These are phyloP conservation scores for Triticum dicoccoides DNA, from an alignment of 176 grass and related monocot genomes.

Conservation along the genomic window DNA sequence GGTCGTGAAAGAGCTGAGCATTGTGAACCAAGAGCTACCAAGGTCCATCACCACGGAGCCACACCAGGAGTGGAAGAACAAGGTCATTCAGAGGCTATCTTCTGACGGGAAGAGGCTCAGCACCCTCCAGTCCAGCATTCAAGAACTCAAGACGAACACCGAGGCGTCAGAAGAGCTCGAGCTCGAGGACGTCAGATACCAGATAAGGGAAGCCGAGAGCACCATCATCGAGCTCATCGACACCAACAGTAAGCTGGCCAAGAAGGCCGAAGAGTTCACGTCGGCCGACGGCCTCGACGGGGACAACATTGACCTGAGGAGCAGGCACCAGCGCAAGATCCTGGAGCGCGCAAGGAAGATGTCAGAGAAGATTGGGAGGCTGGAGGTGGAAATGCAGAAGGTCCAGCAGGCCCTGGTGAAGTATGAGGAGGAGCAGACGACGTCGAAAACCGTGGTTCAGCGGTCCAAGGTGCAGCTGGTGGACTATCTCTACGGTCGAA, in stretches of 20 bases:
- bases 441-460: conserved; percentile 26
- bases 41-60: conserved; percentile 28
- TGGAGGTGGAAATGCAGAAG: conserved; percentile 83
- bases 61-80: conserved; percentile 70
- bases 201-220: conserved; percentile 75
- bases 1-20: conserved; percentile 68
- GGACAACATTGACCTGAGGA: conserved; percentile 56
- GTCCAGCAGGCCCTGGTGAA: conserved; percentile 62
- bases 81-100: conserved; percentile 56
- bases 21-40: conserved; percentile 73
- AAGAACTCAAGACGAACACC: conserved; percentile 61
- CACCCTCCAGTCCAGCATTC: conserved; percentile 64
- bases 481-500: conserved; percentile 79
- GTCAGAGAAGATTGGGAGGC: conserved; percentile 77
- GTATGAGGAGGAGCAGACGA: conserved; percentile 54
- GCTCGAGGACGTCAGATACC: conserved; percentile 49
- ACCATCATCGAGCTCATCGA: conserved; percentile 73
- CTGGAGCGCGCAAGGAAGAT: conserved; percentile 64
- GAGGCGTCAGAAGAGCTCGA: conserved; percentile 58
- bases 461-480: conserved; percentile 69
- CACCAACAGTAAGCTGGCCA: conserved; percentile 72
- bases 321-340: conserved; percentile 72
- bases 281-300: conserved; percentile 22
- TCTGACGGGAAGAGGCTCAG: conserved; percentile 73
- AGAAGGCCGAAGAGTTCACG: conserved; percentile 68